Evolutionary conservation across 1,284 basidiomycete genomes (phyloP), one percentile per base, ranked within the genome.

Genomic region (Sporisorium reilianum): DNA sequence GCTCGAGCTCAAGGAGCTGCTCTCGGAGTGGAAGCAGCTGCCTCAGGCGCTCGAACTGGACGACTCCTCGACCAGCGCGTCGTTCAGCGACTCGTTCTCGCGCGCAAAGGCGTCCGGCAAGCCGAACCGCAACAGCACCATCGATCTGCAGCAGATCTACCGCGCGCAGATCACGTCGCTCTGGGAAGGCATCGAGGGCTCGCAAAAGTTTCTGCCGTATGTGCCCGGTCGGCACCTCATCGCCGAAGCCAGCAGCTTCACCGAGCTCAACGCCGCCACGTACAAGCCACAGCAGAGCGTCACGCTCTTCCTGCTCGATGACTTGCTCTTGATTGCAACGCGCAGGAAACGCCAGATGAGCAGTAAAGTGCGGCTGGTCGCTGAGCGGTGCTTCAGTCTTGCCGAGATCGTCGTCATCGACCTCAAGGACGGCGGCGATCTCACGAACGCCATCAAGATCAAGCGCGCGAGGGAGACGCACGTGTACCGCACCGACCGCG

Each of bases 361-460:
- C 67, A 90, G 90, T 18, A 84, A 86, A 18, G 88, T 88, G 0
- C 85, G 87, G 50, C 88, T 98, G 41, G 93, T 97, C 0, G 97
- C 96, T 0, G 96, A 98, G 79, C 87, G 90, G 63, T 97, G 94
- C 82, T 99, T 95, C 91, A 89, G 91, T 11, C 86, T 98, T 69
- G 91, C 90, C 75, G 96, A 99, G 84, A 93, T 98, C 87, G 87
- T 95, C 28, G 93, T 98, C 0, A 89, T 96, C 28, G 96, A 98
- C 85, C 91, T 97, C 36, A 98, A 97, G 85, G 97, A 99, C 86
- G 92, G 93, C 7, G 89, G 93, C 3, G 95, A 90, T 55, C 90
- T 98, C 87, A 93, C 91, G 18, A 97, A 98, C 80, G 95, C 97
- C 1, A 92, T 99, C 88, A 98, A 98, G 87, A 91, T 99, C 78